Percentiles rank a stretch among this genome's conserved stretches.
phyloP scores from a whole-genome alignment of 345 rosid genomes.

The Laguncularia racemosa region DNA sequence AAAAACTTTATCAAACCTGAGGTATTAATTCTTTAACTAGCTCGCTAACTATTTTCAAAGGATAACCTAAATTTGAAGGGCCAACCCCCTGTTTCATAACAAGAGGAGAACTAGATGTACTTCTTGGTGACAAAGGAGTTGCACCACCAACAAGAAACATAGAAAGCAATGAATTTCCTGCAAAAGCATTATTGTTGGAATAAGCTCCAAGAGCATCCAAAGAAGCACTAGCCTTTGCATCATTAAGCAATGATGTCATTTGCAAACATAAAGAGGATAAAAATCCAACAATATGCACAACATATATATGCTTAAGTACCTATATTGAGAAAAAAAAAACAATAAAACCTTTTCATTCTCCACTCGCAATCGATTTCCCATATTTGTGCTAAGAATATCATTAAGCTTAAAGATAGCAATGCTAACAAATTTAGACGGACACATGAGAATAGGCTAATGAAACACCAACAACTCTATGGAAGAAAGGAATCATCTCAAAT shows the following conservation, averaged over 20 bases:
- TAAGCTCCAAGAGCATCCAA: conserved; percentile 39
- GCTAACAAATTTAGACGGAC: no score
- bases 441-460: no score
- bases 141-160: conserved; percentile 69
- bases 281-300: no score
- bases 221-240: conserved; percentile 55
- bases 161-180: conserved; percentile 61
- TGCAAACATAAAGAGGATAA: conserved; percentile 10
- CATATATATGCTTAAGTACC: background rate
- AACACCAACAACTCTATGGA: no score
- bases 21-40: conserved; percentile 68
- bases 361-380: no score
- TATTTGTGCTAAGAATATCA: no score
- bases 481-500: no score
- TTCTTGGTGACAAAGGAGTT: conserved; percentile 89
- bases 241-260: conserved; percentile 70
- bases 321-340: background rate
- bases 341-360: no score
- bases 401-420: no score
- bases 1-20: conserved; percentile 47
- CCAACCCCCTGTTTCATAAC: conserved; percentile 53
- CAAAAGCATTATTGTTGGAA: conserved; percentile 29
- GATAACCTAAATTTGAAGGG: conserved; percentile 68
- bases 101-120: conserved; percentile 67
- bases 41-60: conserved; percentile 50